These are phyloP conservation scores for Rhizophagus clarus DNA, from an alignment of 192 early-diverging fungal genomes.

Conservation along the genomic window DNA sequence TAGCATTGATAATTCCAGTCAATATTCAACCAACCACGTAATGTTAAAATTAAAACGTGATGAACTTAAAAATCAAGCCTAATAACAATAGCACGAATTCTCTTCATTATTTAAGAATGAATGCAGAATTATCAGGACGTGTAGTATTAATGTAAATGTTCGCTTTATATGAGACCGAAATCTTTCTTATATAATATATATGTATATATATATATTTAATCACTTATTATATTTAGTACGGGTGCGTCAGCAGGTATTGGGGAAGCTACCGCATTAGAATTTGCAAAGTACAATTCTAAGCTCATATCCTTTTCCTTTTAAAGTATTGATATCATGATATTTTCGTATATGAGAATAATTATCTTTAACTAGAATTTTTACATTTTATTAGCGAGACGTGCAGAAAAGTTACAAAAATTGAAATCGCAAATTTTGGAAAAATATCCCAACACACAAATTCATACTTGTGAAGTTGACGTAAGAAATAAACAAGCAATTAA, in stretches of 20 bases:
- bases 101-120: neutral
- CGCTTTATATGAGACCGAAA: neutral
- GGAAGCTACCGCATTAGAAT: conserved; percentile 60
- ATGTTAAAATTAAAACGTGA: too few relatives aligned
- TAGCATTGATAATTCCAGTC: too few relatives aligned
- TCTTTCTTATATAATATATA: too few relatives aligned
- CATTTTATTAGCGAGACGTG: conserved; percentile 61
- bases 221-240: conserved; percentile 36
- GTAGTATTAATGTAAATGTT: neutral
- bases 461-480: conserved; percentile 66
- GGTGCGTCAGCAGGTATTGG: conserved; percentile 69
- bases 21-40: too few relatives aligned
- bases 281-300: conserved; percentile 55
- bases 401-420: conserved; percentile 58
- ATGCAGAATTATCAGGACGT: neutral
- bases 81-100: too few relatives aligned
- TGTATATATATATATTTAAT: neutral
- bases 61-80: too few relatives aligned
- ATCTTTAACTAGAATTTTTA: conserved; percentile 13
- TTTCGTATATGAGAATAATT: neutral
- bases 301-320: conserved; percentile 41
- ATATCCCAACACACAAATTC: conserved; percentile 51
- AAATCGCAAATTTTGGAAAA: conserved; percentile 43
- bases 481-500: conserved; percentile 51
- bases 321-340: neutral